Evolutionary conservation across 192 early-diverging fungal species (phyloP).

Genomic region (Mortierella claussenii): DNA sequence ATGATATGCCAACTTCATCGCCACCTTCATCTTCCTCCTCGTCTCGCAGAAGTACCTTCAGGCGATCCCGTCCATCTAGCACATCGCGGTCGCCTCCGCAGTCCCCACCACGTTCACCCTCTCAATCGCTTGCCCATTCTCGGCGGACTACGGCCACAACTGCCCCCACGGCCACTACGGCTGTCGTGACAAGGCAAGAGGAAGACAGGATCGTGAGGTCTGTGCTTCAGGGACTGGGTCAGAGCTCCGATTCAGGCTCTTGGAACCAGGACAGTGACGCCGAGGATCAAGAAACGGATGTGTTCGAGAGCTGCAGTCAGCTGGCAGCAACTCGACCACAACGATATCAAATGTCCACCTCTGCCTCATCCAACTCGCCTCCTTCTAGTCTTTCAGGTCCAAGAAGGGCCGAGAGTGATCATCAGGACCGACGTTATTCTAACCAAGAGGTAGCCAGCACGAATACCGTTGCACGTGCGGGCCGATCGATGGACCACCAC

Average conservation of each 20-base stretch:
- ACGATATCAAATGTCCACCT: not conserved
- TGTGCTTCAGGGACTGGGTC: conserved; percentile 16
- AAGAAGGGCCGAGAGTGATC: not conserved
- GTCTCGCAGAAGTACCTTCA: not conserved
- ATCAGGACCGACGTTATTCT: not conserved
- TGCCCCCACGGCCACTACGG: not conserved
- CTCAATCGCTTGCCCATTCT: not conserved
- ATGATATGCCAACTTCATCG: not conserved
- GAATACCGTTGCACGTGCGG: not conserved
- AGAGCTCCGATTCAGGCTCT: conserved; percentile 12
- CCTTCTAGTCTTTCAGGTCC: not conserved
- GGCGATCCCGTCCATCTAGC: not conserved
- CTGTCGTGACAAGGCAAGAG: not conserved
- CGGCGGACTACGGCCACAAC: not conserved
- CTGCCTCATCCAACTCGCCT: not conserved
- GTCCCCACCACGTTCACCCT: not conserved
- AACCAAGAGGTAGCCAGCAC: not conserved
- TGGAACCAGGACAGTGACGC: conserved; percentile 13
- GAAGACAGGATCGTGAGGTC: conserved; percentile 13
- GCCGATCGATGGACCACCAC: no score
- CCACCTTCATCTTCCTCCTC: not conserved
- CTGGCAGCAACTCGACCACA: not conserved
- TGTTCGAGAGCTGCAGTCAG: not conserved
- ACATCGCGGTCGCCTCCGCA: not conserved
- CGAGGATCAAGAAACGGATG: conserved; percentile 3